These are phyloP conservation scores for Fonsecaea nubica DNA, from an alignment of 2,329 filamentous ascomycete species.

Conservation along the genomic window DNA sequence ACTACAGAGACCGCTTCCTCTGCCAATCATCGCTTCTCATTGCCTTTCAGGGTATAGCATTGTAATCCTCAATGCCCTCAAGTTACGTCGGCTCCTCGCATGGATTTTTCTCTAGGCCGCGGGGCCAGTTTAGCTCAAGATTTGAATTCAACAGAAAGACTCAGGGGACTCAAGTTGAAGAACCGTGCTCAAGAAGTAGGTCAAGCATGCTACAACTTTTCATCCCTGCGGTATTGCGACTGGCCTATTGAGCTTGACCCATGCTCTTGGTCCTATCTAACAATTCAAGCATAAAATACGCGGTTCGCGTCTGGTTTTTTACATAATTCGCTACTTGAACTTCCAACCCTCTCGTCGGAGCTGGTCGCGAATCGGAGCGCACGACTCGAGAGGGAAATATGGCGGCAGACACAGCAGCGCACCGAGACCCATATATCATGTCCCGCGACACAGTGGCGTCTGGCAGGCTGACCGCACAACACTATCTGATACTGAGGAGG, in stretches of 20 bases:
- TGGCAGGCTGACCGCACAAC: conserved; percentile 14
- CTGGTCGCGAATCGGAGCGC: neutral
- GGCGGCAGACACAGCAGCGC: neutral
- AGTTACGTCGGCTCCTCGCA: neutral
- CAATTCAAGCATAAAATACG: neutral
- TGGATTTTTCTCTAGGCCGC: neutral
- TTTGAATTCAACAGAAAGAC: neutral
- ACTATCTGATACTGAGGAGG: conserved; percentile 9
- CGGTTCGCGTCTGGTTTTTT: neutral
- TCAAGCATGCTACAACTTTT: neutral
- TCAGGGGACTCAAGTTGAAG: neutral
- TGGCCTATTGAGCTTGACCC: neutral
- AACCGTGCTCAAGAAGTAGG: neutral
- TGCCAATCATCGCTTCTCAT: neutral
- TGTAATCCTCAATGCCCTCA: neutral
- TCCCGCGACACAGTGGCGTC: conserved; percentile 11
- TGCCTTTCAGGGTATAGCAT: neutral
- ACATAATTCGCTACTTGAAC: neutral
- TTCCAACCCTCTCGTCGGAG: neutral
- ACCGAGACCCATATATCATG: neutral
- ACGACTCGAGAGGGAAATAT: neutral
- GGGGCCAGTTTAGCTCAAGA: neutral
- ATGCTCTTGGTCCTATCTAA: neutral
- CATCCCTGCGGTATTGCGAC: neutral
- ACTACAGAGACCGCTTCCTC: neutral